phyloP scores from a whole-genome alignment of 176 grass and related monocot species.

The Eremochloa ophiuroides region DNA sequence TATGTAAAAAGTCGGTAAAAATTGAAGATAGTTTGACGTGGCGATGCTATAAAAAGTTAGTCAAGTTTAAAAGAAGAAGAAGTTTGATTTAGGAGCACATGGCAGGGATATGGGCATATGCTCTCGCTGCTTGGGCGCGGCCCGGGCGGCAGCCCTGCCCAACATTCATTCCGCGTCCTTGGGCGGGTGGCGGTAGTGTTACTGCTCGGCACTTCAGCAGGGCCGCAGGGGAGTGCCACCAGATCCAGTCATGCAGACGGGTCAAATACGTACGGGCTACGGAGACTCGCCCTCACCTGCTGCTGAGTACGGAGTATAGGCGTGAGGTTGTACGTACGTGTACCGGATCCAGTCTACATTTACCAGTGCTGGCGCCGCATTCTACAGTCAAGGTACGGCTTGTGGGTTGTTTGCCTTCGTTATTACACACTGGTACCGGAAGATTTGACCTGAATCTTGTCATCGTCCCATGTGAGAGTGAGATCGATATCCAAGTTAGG shows the following conservation, averaged over 20 bases:
- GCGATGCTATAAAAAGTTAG: too few relatives aligned
- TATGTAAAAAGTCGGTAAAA: too few relatives aligned
- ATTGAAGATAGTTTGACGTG: too few relatives aligned
- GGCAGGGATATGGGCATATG: too few relatives aligned
- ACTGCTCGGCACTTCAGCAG: background rate
- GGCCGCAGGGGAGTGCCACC: too few relatives aligned
- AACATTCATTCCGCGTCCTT: background rate
- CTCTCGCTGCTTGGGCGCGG: too few relatives aligned
- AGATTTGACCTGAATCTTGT: background rate
- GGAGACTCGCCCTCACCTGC: background rate
- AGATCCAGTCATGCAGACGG: background rate
- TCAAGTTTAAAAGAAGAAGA: too few relatives aligned
- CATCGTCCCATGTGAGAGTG: too few relatives aligned
- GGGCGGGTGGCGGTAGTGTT: background rate
- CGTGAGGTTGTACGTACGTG: background rate
- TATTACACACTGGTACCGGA: background rate
- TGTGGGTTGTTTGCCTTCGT: background rate
- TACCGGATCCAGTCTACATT: background rate
- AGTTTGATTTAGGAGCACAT: too few relatives aligned
- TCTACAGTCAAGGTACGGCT: background rate
- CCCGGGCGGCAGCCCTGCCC: too few relatives aligned
- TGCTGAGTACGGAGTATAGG: too few relatives aligned
- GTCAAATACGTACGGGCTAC: background rate
- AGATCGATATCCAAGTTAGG: too few relatives aligned
- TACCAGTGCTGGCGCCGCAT: background rate